A percentile compares a stretch with the other conserved stretches of the same genome.
Conservation (phyloP, 2,329 filamentous ascomycete genomes). For the Trichoderma semiorbis region DNA sequence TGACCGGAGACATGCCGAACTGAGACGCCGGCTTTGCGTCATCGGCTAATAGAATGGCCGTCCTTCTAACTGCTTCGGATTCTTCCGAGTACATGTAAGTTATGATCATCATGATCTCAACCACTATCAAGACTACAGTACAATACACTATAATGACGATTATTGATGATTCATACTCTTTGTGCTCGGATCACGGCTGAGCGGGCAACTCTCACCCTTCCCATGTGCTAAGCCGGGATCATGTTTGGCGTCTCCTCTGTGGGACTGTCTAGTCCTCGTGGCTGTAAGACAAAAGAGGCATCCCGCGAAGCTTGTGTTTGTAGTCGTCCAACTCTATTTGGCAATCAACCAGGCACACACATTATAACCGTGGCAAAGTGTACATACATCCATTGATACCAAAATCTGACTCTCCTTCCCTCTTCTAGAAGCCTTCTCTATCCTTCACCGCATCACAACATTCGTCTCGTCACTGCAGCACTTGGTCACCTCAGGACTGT, state of each 20-base stretch:
- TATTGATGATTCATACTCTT: not conserved
- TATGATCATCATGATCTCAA: not conserved
- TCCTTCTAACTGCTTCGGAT: not conserved
- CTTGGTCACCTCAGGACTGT: not conserved
- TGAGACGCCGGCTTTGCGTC: not conserved
- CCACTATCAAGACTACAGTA: not conserved
- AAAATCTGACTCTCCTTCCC: not conserved
- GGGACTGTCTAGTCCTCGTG: not conserved
- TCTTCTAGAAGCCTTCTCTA: constrained; percentile 9
- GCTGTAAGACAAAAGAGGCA: not conserved
- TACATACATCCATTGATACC: not conserved
- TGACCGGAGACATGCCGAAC: not conserved
- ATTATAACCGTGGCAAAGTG: not conserved
- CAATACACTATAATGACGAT: not conserved
- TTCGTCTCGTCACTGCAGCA: constrained; percentile 7
- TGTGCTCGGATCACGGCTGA: constrained; percentile 1
- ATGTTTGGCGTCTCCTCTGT: not conserved
- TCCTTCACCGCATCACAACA: not conserved
- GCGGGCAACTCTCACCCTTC: not conserved
- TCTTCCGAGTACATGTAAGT: not conserved
- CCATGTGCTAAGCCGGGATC: not conserved
- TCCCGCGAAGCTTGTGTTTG: constrained; percentile 10
- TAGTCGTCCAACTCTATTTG: not conserved
- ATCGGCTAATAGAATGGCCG: constrained; percentile 3
- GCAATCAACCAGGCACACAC: not conserved